Evolutionary conservation across 2,329 filamentous ascomycete species (phyloP), one percentile per base, ranked within the genome.

Genomic region (Penicillium sclerotiorum): DNA sequence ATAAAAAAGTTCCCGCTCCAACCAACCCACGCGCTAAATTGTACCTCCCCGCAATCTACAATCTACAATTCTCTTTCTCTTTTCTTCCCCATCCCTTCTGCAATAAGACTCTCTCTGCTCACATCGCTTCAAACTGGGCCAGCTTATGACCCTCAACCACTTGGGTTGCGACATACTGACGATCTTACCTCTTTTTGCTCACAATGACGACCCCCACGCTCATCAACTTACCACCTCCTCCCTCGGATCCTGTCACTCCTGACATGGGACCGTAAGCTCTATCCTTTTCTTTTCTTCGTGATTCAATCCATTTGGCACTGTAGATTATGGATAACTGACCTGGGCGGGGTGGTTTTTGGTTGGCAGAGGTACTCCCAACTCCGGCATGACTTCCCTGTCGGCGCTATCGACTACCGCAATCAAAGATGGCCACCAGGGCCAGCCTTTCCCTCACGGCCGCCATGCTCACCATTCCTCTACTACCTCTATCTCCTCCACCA

Each of bases 321-420:
- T 38, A 27, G 11, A 21, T 21, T 11, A 37, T 45, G 27, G 45
- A 50, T 55, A 45, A 57, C 52, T 61, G 36, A 63, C 55, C 36
- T 48, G 43, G 40, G 28, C 12, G 40, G 47, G 25, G 21, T 49
- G 30, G 44, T 13, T 41, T 33, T 28, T 38, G 42, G 25, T 45
- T 38, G 39, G 44, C 58, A 95, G 90, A 57, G 92, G 93, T 64
- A 97, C 93, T 2, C 93, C 93, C 3, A 96, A 94, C 58, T 95
- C 90, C 59, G 88, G 89, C 33, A 95, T 90, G 3, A 96, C 92
- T 11, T 95, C 91, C 44, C 86, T 97, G 64, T 96, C 90, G 21
- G 87, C 91, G 33, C 82, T 97, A 40, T 95, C 90, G 13, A 96
- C 93, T 15, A 94, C 90, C 11, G 93, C 93, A 44, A 96, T 96